Evolutionary conservation across 208 protist genomes (phyloP).

Genomic region (Lotmaria passim): DNA sequence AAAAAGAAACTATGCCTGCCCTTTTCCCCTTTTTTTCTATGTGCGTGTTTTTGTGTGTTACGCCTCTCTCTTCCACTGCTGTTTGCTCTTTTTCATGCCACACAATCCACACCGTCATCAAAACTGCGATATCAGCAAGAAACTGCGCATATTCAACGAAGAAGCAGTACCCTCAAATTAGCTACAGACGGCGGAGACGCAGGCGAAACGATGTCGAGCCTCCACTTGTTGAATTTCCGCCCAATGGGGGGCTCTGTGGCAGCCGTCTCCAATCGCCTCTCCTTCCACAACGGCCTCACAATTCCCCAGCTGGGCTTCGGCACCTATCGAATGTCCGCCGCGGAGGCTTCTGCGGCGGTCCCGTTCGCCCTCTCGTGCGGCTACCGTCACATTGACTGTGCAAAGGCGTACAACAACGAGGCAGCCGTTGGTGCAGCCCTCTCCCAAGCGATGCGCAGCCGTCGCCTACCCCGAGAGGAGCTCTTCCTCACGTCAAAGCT

Average conservation of each 20-base stretch:
- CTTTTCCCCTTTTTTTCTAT: no score
- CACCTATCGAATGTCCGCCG: conserved; percentile 76
- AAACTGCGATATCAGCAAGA: no score
- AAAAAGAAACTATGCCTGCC: no score
- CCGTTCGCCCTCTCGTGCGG: conserved; percentile 74
- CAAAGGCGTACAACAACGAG: conserved; percentile 93
- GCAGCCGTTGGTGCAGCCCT: conserved; percentile 86
- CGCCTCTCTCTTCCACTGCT: background rate
- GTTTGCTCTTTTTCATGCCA: conserved; percentile 19
- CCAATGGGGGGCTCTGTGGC: conserved; percentile 24
- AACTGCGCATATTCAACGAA: background rate
- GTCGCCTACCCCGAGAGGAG: conserved; percentile 81
- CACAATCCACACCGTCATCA: no score
- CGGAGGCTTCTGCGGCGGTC: conserved; percentile 56
- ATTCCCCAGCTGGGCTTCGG: conserved; percentile 92
- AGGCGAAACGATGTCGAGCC: background rate
- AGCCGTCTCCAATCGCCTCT: conserved; percentile 39
- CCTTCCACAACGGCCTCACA: conserved; percentile 48
- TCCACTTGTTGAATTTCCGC: conserved; percentile 16
- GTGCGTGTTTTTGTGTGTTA: no score
- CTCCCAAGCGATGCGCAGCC: conserved; percentile 39
- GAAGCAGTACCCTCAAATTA: background rate
- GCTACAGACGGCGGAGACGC: no score
- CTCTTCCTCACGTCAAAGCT: conserved; percentile 96
- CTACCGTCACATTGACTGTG: conserved; percentile 92